Conservation (phyloP, 805 yeast genomes). For the Starmerella bacillaris region DNA sequence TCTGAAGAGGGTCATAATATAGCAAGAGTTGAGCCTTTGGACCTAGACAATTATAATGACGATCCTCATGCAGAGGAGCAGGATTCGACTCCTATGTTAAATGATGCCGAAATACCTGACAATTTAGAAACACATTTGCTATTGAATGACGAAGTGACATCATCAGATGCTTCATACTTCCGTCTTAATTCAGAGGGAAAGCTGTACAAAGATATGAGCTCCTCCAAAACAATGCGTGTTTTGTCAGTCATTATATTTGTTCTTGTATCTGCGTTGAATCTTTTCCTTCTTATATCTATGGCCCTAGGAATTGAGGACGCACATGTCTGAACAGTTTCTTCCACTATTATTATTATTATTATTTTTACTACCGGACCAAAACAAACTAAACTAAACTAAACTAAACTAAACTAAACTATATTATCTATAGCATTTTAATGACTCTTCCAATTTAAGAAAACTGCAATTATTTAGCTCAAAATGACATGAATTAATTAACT, state of each 20-base stretch:
- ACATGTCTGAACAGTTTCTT: conserved; percentile 3
- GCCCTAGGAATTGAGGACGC: conserved; percentile 14
- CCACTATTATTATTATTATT: neutral
- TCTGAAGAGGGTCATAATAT: neutral
- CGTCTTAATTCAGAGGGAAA: conserved; percentile 18
- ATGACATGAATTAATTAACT: too few relatives aligned
- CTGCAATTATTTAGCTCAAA: too few relatives aligned
- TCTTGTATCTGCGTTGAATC: conserved; percentile 49
- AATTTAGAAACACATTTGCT: too few relatives aligned
- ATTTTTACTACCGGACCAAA: neutral
- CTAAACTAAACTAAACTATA: neutral
- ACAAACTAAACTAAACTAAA: neutral
- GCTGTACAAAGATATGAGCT: conserved; percentile 46
- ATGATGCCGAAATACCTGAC: too few relatives aligned
- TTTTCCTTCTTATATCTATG: conserved; percentile 36
- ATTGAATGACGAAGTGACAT: neutral
- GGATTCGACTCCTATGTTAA: too few relatives aligned
- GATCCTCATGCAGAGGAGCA: neutral
- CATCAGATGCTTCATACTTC: too few relatives aligned
- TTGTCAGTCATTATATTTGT: conserved; percentile 49
- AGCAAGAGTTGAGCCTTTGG: neutral
- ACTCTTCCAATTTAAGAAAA: too few relatives aligned
- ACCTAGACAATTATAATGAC: neutral
- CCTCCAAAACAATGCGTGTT: conserved; percentile 36
- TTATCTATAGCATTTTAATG: too few relatives aligned